Evolutionary conservation across 2,329 filamentous ascomycete genomes (phyloP), one percentile per base, ranked within the genome.

Genomic region (Acephala macrosclerotiorum): DNA sequence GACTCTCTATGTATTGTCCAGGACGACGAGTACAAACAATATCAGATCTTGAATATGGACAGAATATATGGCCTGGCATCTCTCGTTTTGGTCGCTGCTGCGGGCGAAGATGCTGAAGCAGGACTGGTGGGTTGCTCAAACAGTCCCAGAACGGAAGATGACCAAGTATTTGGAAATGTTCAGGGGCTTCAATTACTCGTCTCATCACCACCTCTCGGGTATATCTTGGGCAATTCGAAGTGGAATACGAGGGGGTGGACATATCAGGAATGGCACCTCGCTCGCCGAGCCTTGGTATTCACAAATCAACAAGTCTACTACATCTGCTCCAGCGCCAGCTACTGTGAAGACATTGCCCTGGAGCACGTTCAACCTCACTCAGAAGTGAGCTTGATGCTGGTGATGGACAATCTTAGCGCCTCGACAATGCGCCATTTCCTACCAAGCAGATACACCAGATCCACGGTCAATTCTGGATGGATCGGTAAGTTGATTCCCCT

Each of bases 191-290:
- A 22, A 9, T 16, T 16, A 9, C 16, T 35, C 11, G 29, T 58
- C 9, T 45, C 42, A 11, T 45, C 42, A 5, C 42, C 42, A 2
- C 14, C 53, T 18, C 20, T 38, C 3, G 14, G 36, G 18, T 16
- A 59, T 26, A n/a, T 63, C n/a, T 45, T 45, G n/a, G 25, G 49
- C 4, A n/a, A 42, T 3, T 63, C 60, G 11, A 33, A 45, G 11
- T 63, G 60, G 60, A 35, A 40, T 11, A 45, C 60, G 12, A 25
- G 60, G 33, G 60, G 49, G 16, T 63, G 60, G 60, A 57, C 49
- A 14, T 63, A 47, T 20, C 60, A 63, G 26, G 60, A 63, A 29
- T 51, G 35, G 22, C 38, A 57, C 1, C 60, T 63, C 18, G 36
- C 60, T 18, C 51, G 38, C 2, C 60, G 60, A 16, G 49, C 49